Conservation (phyloP, 208 protist species). For the Leishmania tropica region DNA sequence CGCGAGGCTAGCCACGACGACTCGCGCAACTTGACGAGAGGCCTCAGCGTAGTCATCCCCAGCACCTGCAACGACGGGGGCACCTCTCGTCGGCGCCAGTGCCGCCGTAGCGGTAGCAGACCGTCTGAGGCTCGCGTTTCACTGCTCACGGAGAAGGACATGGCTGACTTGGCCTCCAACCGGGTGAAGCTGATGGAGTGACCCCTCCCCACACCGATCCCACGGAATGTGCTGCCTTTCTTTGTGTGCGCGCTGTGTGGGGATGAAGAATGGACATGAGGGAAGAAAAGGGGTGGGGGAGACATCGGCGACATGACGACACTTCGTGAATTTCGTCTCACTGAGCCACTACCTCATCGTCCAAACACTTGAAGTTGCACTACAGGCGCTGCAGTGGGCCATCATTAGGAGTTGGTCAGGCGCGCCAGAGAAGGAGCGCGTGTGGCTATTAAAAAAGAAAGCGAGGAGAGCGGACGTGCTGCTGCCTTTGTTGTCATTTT, state of each 20-base stretch:
- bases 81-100: neutral
- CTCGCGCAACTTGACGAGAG: neutral
- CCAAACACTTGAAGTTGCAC: neutral
- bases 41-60: neutral
- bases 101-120: neutral
- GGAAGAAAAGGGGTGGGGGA: no score
- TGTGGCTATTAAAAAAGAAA: neutral
- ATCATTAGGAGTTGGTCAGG: neutral
- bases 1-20: neutral
- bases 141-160: slow-evolving; percentile 39
- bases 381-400: neutral
- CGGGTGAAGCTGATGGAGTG: slow-evolving; percentile 37
- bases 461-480: neutral
- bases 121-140: neutral
- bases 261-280: neutral
- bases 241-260: slow-evolving; percentile 11
- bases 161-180: slow-evolving; percentile 35
- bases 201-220: neutral
- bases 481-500: neutral
- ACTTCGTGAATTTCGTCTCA: neutral
- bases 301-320: neutral
- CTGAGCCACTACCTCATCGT: neutral
- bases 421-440: neutral
- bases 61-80: neutral
- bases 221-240: neutral